Base-by-base conservation (phyloP, 805 yeast species). In the Ogataea glucozyma region DNA sequence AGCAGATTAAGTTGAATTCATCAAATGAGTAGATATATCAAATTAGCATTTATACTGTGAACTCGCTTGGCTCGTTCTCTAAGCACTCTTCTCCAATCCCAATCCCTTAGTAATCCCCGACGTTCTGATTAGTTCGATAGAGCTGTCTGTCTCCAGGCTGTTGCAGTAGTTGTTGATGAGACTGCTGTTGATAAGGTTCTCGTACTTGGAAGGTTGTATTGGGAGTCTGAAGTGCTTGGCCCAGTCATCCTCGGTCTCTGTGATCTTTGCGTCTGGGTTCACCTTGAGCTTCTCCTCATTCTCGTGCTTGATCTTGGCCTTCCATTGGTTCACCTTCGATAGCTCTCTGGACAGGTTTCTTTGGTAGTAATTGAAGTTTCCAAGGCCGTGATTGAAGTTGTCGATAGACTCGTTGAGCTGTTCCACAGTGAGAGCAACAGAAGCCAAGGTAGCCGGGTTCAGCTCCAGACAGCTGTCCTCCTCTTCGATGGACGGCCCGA, bases 351-450 rank as follows among this genome's bases (percentile, higher is more conserved):
- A 76, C 46, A 79, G 71, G 55, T 79, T 83, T 70, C 95, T 80
- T 68, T 85, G 93, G 70, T 78, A 85, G 67, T 83, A 85, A 71
- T 85, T 83, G 72, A 83, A 81, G 66, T 82, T 85, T 53, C 83
- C 82, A 62, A 84, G 86, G 61, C 83, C 89, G 62, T 82, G 82
- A 68, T 82, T 83, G 69, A 79, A 81, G 37, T 83, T 81, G 63
- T 86, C 93, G 30, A 86, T 74, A 39, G 87, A 78, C 48, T 79
- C 82, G 59, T 79, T 74, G 51, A 85, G 71, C 35, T 76, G 75
- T 58, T 85, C 90, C 46, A 81, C 76, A 48, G 71, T 72, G 47
- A 67, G 65, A 33, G 51, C 52, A 26, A 74, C 65, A 13, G 70
- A 62, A 47, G 69, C 72, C 47, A 68, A 66, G 17, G 71, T 62